Base-by-base conservation (phyloP, 805 yeast species). In the Monosporozyma unispora region DNA sequence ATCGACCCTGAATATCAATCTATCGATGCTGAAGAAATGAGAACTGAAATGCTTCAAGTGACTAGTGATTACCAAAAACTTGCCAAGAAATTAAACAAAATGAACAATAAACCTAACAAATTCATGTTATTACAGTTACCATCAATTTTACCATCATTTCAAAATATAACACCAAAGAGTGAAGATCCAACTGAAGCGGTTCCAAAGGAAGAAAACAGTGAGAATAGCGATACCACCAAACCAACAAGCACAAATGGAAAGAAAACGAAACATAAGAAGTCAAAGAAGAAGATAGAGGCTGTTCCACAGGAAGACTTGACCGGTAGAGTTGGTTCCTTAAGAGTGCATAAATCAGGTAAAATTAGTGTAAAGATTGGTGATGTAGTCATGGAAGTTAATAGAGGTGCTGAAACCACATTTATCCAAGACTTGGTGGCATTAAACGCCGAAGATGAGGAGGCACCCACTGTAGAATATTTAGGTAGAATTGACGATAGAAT, bases 341-440 rank as follows among this genome's bases (percentile, higher is more conserved):
- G 91, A 49, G 72, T 82, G 44, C 96, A 90, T 64, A 78, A 82
- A 59, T 87, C 96, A 1, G 98, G 98, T 3, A 86, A 78, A 61
- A 64, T 88, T 19, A 75, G 95, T 3, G 76, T 90, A 64, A 76
- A 79, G 52, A 69, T 91, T 37, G 96, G 96, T 12, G 77, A 80
- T 47, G 77, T 79, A 7, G 72, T 77, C 3, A 76, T 82, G 74
- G 87, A 84, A 50, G 80, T 89, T 21, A 71, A 81, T 4, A 75
- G 78, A 58, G 96, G 96, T 14, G 80, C 87, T 3, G 75, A 81
- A 11, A 65, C 85, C 6, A 73, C 77, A 4, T 82, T 88, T 53
- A 67, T 84, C 25, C 96, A 91, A 63, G 91, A 87, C 51, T 71
- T 87, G 9, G 79, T 84, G 2, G 67, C 78, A 18, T 54, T 82